phyloP scores from a whole-genome alignment of 148 eudicot genomes.

The Nepenthes gracilis region DNA sequence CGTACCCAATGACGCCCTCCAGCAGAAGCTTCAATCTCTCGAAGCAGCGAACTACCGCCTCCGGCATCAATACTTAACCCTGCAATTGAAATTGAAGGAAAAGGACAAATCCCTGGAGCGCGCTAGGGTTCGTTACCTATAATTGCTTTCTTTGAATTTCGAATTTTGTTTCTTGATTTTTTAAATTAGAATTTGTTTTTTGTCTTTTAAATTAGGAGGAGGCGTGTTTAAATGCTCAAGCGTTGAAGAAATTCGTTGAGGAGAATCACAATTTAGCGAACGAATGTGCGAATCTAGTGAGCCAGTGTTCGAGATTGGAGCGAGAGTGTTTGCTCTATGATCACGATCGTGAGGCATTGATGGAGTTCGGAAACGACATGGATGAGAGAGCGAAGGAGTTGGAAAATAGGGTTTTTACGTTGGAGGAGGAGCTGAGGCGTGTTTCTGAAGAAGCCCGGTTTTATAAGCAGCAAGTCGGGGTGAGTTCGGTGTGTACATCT shows the following conservation, averaged over 20 bases:
- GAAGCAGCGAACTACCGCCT: constrained; percentile 33
- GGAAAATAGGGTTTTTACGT: constrained; percentile 36
- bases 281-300: constrained; percentile 58
- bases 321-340: constrained; percentile 74
- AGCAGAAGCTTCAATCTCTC: constrained; percentile 43
- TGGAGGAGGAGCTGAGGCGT: constrained; percentile 49
- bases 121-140: constrained; percentile 51
- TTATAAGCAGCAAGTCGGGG: constrained; percentile 36
- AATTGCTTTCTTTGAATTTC: neutral
- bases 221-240: constrained; percentile 75
- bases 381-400: constrained; percentile 80
- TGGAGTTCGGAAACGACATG: constrained; percentile 93
- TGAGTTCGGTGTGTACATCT: constrained; percentile 31
- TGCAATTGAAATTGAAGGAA: constrained; percentile 37
- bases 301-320: constrained; percentile 58
- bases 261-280: constrained; percentile 72
- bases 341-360: constrained; percentile 73
- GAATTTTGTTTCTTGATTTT: neutral
- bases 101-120: constrained; percentile 51
- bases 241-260: constrained; percentile 78
- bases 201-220: constrained; percentile 42
- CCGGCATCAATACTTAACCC: constrained; percentile 39
- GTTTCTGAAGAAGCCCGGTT: constrained; percentile 34
- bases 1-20: constrained; percentile 43
- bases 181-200: neutral